Conservation (phyloP, 768 basidiomycete species). For the Mycena rebaudengoi region DNA sequence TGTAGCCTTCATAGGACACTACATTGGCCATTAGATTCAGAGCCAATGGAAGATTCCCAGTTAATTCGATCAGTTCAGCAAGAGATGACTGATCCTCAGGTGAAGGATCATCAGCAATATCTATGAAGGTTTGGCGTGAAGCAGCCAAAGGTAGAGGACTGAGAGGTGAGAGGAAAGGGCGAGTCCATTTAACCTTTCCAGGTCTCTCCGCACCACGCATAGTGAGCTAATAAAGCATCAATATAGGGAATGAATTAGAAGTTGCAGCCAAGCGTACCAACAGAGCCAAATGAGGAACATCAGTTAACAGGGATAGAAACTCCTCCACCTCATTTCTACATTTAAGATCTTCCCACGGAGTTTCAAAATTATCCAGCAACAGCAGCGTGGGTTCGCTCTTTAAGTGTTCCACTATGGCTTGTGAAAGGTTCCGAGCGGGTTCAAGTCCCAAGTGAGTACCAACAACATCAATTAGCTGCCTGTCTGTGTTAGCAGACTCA, state of each 20-base stretch:
- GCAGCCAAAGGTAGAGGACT: not conserved
- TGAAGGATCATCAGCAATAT: not conserved
- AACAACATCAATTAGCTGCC: too few relatives aligned
- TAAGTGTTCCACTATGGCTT: too few relatives aligned
- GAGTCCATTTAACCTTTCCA: constrained; percentile 6
- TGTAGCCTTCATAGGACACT: constrained; percentile 1
- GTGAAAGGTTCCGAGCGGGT: too few relatives aligned
- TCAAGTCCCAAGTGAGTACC: too few relatives aligned
- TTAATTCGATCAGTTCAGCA: not conserved
- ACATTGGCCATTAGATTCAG: constrained; percentile 4
- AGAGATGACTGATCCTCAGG: not conserved
- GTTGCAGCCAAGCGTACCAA: not conserved
- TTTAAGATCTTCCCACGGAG: not conserved
- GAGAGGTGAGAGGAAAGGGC: constrained; percentile 3
- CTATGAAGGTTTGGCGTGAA: constrained; percentile 4
- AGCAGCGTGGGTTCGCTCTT: too few relatives aligned
- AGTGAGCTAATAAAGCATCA: not conserved
- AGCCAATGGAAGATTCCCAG: not conserved
- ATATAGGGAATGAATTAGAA: not conserved
- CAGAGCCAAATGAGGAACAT: not conserved
- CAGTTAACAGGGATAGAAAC: not conserved
- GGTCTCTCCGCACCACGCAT: constrained; percentile 13
- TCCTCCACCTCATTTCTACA: not conserved
- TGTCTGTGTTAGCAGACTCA: too few relatives aligned
- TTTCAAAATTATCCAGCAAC: constrained; percentile 1